Evolutionary conservation across 73 alveolate species (phyloP).

Genomic region (Paramecium primaurelia): DNA sequence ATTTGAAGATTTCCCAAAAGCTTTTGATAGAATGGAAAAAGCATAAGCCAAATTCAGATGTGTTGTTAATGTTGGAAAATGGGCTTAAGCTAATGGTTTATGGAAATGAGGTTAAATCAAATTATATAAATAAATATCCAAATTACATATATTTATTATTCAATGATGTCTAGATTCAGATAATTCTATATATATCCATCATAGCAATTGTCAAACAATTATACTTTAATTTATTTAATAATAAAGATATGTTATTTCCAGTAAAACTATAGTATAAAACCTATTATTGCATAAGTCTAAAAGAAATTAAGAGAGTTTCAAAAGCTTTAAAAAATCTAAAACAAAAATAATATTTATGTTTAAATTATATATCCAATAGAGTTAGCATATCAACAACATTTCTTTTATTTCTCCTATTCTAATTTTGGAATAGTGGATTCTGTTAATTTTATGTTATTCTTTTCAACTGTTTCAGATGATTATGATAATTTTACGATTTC

Average conservation of each 20-base stretch:
- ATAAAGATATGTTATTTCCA: too few relatives aligned
- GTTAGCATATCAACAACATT: neutral
- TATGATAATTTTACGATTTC: neutral
- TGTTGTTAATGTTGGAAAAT: constrained; percentile 62
- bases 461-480: neutral
- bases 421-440: neutral
- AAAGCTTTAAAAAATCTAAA: neutral
- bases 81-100: constrained; percentile 48
- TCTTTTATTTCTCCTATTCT: neutral
- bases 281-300: neutral
- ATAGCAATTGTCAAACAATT: neutral
- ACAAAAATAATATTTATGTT: neutral
- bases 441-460: neutral
- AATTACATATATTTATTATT: neutral
- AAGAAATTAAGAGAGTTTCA: neutral
- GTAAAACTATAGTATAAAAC: neutral
- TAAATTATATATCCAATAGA: neutral
- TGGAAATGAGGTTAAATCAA: constrained; percentile 11
- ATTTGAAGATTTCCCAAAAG: constrained; percentile 71
- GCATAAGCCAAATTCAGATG: constrained; percentile 67
- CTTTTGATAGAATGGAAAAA: constrained; percentile 67
- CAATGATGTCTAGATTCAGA: neutral
- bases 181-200: too few relatives aligned
- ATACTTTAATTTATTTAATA: too few relatives aligned
- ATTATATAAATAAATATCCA: neutral